Base-by-base conservation (phyloP, 257 asterid genomes). In the Solanum medicagineum region DNA sequence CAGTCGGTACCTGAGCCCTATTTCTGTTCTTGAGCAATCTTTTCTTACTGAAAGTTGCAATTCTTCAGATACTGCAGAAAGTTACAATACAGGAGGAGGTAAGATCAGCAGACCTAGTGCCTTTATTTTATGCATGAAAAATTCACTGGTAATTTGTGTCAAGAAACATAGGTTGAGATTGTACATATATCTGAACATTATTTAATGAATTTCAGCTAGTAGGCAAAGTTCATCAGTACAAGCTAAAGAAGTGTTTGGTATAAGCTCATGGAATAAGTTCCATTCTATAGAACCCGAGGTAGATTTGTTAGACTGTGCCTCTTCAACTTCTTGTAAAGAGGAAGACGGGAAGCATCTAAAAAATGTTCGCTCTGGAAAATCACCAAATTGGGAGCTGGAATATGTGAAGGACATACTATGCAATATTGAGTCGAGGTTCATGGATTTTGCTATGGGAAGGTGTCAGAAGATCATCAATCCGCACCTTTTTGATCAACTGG, bases 301-400 rank as follows among this genome's bases (percentile, higher is more conserved):
- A 20, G 99, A 96, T 82, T 84, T 96, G 83, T 91, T 92, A 20
- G 98, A 97, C 89, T 95, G 97, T 14, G 98, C 97, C 83, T 93
- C 98, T 86, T 96, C 99, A 15, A 71, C 85, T 79, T 90, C 85
- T 40, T 36, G 82, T 29, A 19, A 42, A 83, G 87, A 84, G 42
- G 20, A 85, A 15, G 86, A 84, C 1, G 80, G 87, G 81, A 83
- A 86, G 90, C 85, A 45, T 51, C 75, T 51, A 44, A 85, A 81
- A 49, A 17, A 85, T 57, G 57, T 84, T 53, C 20, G 66, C 60
- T 65, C 20, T 7, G 69, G 32, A 44, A 87, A 80, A 80, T 79
- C 91, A 32, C 47, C 47, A 68, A 87, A 85, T 24, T 93, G 92
- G 91, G 98, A 94, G 81, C 82, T 91, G 57, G 93, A 92, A 56